Evolutionary conservation across 1,284 basidiomycete genomes (phyloP).

Genomic region (Papiliotrema laurentii): DNA sequence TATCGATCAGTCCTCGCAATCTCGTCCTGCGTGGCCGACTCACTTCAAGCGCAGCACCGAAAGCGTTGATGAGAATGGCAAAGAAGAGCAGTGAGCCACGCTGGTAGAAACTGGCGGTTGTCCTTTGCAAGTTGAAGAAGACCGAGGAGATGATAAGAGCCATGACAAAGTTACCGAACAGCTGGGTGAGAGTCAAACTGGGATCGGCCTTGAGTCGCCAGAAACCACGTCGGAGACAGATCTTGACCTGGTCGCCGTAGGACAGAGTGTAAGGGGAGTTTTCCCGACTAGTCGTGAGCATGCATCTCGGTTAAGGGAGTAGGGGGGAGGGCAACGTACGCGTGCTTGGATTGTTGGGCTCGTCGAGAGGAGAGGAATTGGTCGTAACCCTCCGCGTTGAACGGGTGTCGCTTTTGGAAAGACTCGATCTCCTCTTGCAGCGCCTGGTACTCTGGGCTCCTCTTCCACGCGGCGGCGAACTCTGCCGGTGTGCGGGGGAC

Average conservation of each 20-base stretch:
- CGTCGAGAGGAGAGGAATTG: constrained; percentile 47
- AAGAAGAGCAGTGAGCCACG: constrained; percentile 50
- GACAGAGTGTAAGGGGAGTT: constrained; percentile 49
- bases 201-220: constrained; percentile 47
- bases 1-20: constrained; percentile 8
- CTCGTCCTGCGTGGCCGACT: neutral
- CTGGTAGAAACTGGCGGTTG: constrained; percentile 35
- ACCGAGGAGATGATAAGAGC: constrained; percentile 48
- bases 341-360: constrained; percentile 48
- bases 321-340: constrained; percentile 24
- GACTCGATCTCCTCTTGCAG: constrained; percentile 44
- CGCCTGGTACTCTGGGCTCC: constrained; percentile 35
- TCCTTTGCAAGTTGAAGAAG: constrained; percentile 45
- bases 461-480: constrained; percentile 51
- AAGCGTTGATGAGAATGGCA: constrained; percentile 32
- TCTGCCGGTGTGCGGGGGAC: constrained; percentile 62
- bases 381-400: constrained; percentile 44
- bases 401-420: constrained; percentile 45
- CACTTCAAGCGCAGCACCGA: constrained; percentile 31
- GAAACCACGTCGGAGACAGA: constrained; percentile 48
- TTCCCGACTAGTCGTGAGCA: constrained; percentile 20
- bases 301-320: neutral
- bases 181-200: constrained; percentile 42
- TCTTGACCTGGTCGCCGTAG: constrained; percentile 45
- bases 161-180: constrained; percentile 49